A percentile compares a stretch with the other conserved stretches of the same genome.
Evolutionary conservation across 331 rosid genomes (phyloP).

Genomic region (Pyracantha coccinea): DNA sequence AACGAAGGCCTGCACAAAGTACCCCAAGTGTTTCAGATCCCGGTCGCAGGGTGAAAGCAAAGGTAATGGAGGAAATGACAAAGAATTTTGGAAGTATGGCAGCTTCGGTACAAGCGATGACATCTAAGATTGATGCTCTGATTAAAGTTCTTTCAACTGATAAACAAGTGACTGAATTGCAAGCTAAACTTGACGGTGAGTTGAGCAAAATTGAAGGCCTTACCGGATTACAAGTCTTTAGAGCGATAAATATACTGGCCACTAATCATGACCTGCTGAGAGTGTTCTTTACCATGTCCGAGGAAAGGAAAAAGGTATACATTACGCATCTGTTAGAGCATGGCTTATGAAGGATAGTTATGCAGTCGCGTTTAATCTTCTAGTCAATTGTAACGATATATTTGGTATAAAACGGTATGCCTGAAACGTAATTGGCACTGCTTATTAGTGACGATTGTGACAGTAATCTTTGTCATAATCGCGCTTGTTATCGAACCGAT

Average conservation of each 20-base stretch:
- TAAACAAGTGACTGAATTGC: constrained; percentile 8
- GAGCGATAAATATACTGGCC: constrained; percentile 15
- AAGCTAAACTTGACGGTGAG: constrained; percentile 15
- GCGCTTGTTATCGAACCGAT: not conserved
- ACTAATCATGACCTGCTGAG: constrained; percentile 16
- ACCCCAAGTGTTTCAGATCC: constrained; percentile 7
- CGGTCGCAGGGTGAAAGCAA: not conserved
- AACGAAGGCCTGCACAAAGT: not conserved
- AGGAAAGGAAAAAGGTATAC: constrained; percentile 3
- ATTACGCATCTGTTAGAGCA: constrained; percentile 5
- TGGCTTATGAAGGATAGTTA: not conserved
- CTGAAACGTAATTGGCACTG: not conserved
- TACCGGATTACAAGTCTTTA: constrained; percentile 10
- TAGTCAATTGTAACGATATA: not conserved
- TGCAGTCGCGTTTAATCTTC: not conserved
- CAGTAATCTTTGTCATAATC: not conserved
- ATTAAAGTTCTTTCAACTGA: constrained; percentile 1
- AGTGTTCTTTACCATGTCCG: constrained; percentile 9
- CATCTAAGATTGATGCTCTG: constrained; percentile 2
- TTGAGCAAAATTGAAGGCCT: constrained; percentile 9
- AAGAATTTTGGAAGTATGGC: constrained; percentile 1
- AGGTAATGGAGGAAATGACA: constrained; percentile 6
- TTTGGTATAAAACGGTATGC: not conserved
- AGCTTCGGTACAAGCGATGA: constrained; percentile 4
- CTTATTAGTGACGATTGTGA: not conserved